Evolutionary conservation across 2,329 filamentous ascomycete genomes (phyloP).

Genomic region (Aspergillus carbonarius): DNA sequence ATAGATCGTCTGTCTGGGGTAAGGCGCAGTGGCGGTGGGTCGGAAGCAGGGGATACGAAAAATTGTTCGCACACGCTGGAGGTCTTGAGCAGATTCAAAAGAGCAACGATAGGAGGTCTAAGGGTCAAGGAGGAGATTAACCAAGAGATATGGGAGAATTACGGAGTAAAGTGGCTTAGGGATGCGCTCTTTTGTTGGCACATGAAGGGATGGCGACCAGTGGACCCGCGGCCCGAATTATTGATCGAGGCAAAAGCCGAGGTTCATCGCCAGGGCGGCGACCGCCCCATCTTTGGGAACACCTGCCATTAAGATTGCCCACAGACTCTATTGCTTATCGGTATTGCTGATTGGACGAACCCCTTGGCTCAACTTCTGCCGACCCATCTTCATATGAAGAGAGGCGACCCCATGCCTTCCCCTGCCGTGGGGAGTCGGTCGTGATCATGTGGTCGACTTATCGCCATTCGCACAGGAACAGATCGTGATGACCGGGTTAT

Average conservation of each 20-base stretch:
- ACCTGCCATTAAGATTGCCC: neutral
- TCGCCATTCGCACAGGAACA: neutral
- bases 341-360: neutral
- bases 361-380: neutral
- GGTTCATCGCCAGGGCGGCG: conserved; percentile 20
- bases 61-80: neutral
- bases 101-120: neutral
- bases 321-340: neutral
- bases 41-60: neutral
- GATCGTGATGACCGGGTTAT: neutral
- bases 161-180: conserved; percentile 5
- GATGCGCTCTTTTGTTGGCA: conserved; percentile 24
- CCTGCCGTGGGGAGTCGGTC: neutral
- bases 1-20: conserved; percentile 18
- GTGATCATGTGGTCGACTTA: neutral
- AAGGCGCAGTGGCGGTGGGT: conserved; percentile 1
- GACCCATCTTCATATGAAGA: conserved; percentile 7
- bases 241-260: conserved; percentile 29
- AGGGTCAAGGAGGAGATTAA: neutral
- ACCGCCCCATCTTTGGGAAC: neutral
- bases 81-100: neutral
- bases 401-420: neutral
- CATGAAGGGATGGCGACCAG: conserved; percentile 28
- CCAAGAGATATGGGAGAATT: conserved; percentile 6
- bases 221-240: conserved; percentile 31